Evolutionary conservation across 208 protist species (phyloP), one percentile per base, ranked within the genome.

Genomic region (Angomonas ambiguus): DNA sequence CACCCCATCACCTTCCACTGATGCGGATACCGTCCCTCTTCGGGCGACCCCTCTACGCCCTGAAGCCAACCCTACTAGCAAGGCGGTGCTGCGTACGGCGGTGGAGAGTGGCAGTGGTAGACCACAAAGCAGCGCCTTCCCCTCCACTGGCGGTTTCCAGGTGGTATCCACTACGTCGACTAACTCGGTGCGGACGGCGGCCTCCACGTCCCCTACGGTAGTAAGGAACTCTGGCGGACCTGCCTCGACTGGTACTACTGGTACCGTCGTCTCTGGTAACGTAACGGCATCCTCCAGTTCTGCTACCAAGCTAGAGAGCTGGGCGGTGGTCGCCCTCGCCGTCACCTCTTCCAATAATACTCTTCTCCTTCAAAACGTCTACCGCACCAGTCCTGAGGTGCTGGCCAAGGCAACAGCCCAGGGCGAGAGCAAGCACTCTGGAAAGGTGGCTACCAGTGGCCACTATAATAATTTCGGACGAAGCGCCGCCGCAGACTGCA

Each of bases 261-360:
- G n/a, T n/a, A n/a, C n/a, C n/a, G n/a, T n/a, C n/a, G n/a, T n/a
- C n/a, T n/a, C n/a, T n/a, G n/a, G n/a, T n/a, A n/a, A n/a, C n/a
- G n/a, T n/a, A n/a, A n/a, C n/a, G n/a, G n/a, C n/a, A n/a, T n/a
- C n/a, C n/a, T n/a, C 16, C 48, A 16, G 28, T 38, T 3, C 28
- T 10, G 30, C 53, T 27, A 53, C 30, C 71, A 49, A 51, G 16
- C 57, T 82, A 11, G 83, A 87, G 35, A 78, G 51, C 11, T 94
- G 88, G 86, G 83, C 85, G 8, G 79, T 94, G 22, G 82, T 85
- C 13, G 88, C 83, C 13, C 33, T 94, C 5, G 85, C 83, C 5
- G 67, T 94, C 25, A 77, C 92, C 38, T 81, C 85, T 34, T 51
- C 63, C 22, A 71, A 76, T 38, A 77, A 75, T 24, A 77, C 61